phyloP scores from a whole-genome alignment of 768 basidiomycete genomes.

The Macrolepiota dolichaula region DNA sequence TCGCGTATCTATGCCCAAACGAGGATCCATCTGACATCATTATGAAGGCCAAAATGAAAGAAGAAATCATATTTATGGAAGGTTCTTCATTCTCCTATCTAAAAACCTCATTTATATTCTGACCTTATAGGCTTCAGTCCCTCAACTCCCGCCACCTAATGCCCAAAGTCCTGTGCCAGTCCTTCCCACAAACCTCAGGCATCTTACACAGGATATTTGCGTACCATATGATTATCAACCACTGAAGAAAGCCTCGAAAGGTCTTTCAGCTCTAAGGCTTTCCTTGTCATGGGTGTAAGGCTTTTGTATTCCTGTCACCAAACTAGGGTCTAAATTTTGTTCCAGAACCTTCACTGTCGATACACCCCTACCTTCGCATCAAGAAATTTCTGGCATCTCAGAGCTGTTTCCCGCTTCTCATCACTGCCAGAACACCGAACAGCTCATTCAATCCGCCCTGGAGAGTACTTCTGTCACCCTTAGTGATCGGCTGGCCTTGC shows the following conservation, averaged over 20 bases:
- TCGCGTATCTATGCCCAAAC: conserved; percentile 29
- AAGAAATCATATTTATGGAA: conserved; percentile 56
- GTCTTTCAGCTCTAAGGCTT: conserved; percentile 53
- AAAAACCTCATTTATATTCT: not conserved
- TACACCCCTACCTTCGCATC: conserved; percentile 7
- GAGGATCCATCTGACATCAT: conserved; percentile 32
- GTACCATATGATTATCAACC: conserved; percentile 22
- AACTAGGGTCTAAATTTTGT: not conserved
- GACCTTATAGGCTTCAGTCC: conserved; percentile 38
- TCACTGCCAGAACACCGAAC: not conserved
- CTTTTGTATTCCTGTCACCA: not conserved
- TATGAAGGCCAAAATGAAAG: conserved; percentile 53
- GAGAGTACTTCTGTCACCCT: not conserved
- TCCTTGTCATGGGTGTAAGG: conserved; percentile 69
- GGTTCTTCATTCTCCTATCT: conserved; percentile 30
- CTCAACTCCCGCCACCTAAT: conserved; percentile 51
- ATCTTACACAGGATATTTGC: not conserved
- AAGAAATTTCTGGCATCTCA: conserved; percentile 5
- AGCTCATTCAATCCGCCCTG: not conserved
- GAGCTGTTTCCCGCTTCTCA: not conserved
- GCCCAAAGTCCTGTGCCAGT: conserved; percentile 31
- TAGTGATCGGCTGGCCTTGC: not conserved
- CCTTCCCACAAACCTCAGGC: conserved; percentile 22
- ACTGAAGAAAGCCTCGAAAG: conserved; percentile 50
- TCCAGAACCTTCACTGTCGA: conserved; percentile 8